A percentile compares a stretch with the other conserved stretches of the same genome.
phyloP scores from a whole-genome alignment of 2,329 filamentous ascomycete species.

The Biscogniauxia sp. region DNA sequence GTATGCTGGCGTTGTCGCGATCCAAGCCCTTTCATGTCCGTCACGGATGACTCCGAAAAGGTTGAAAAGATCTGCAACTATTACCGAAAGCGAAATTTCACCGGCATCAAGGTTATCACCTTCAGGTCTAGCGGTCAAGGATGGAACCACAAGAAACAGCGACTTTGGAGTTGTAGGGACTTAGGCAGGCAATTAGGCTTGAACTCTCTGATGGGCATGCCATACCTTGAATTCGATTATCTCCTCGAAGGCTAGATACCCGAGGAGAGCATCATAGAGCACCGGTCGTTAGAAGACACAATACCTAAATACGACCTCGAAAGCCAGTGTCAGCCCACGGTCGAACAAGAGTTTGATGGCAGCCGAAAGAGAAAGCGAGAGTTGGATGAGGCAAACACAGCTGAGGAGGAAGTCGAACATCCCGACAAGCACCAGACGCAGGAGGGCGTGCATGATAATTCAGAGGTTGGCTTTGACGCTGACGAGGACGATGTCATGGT shows the following conservation, averaged over 20 bases:
- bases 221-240: background rate
- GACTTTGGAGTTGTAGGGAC: constrained; percentile 5
- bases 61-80: background rate
- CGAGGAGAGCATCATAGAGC: background rate
- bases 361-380: background rate
- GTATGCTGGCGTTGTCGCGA: constrained; percentile 3
- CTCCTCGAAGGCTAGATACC: background rate
- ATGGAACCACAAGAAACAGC: constrained; percentile 12
- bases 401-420: background rate
- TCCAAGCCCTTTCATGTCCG: constrained; percentile 9
- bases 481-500: background rate
- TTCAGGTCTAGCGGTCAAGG: constrained; percentile 7
- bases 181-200: background rate
- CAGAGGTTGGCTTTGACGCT: background rate
- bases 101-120: constrained; percentile 3
- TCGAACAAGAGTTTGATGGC: background rate
- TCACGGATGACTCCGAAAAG: background rate
- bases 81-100: background rate
- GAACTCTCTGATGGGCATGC: background rate
- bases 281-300: background rate
- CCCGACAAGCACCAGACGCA: background rate
- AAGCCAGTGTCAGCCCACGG: background rate
- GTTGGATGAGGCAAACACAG: background rate
- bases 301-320: too few species aligned
- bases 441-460: background rate